phyloP scores from a whole-genome alignment of 2,329 filamentous ascomycete species.

The Mycosphaerella arachidis region DNA sequence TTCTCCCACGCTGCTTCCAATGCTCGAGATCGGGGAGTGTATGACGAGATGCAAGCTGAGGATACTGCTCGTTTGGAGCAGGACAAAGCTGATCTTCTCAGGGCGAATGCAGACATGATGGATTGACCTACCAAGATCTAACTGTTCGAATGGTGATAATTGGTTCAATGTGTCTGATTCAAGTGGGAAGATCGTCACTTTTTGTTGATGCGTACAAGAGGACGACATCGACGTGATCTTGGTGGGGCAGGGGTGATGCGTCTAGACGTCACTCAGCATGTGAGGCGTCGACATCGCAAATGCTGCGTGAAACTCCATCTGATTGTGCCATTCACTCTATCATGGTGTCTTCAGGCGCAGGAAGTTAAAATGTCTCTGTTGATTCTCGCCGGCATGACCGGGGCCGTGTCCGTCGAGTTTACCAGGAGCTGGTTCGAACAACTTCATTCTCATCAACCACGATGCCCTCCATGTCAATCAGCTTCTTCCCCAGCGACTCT shows the following conservation, averaged over 20 bases:
- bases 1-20: neutral
- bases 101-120: neutral
- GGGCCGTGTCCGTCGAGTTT: neutral
- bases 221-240: neutral
- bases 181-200: neutral
- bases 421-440: neutral
- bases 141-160: neutral
- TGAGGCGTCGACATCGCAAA: neutral
- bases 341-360: neutral
- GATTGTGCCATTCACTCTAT: neutral
- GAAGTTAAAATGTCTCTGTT: neutral
- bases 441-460: neutral
- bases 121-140: neutral
- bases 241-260: neutral
- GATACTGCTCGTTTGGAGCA: neutral
- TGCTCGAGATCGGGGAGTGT: neutral
- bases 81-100: neutral
- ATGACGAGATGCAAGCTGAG: neutral
- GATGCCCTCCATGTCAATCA: neutral
- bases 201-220: neutral
- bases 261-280: neutral
- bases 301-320: neutral
- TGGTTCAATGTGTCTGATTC: neutral
- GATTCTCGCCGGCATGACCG: neutral
- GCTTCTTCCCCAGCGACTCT: neutral